phyloP scores from a whole-genome alignment of 306 rosid genomes.

The Potentilla sterilis region DNA sequence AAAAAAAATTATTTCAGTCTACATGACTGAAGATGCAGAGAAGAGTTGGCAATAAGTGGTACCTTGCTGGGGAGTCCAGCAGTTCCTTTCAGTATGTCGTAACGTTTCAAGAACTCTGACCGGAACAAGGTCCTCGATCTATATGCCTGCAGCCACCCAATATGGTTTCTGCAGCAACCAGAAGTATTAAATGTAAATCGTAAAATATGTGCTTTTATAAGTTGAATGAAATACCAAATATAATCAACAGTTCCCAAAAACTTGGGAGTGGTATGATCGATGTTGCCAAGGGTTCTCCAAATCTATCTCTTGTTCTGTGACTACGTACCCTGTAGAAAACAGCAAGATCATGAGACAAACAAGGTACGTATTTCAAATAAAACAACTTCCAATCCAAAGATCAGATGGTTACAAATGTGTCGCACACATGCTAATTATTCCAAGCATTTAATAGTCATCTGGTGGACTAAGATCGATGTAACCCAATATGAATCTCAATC shows the following conservation, averaged over 20 bases:
- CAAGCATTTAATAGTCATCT: background rate
- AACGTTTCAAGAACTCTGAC: conserved; percentile 85
- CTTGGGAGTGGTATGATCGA: conserved; percentile 87
- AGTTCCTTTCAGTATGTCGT: conserved; percentile 55
- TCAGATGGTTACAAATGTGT: background rate
- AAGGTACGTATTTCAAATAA: background rate
- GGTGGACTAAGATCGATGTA: background rate
- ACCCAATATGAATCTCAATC: conserved; percentile 1
- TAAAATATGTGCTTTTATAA: conserved; percentile 4
- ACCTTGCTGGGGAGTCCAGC: conserved; percentile 92
- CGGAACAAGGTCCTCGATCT: conserved; percentile 61
- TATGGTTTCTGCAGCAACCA: conserved; percentile 23
- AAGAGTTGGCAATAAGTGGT: background rate
- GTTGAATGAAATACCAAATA: conserved; percentile 61
- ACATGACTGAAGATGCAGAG: background rate
- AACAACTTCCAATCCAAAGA: background rate
- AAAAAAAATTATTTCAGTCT: background rate
- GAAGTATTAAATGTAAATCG: conserved; percentile 12
- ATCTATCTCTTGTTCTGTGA: conserved; percentile 61
- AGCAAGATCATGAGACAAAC: background rate
- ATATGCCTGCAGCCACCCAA: conserved; percentile 63
- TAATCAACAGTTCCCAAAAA: conserved; percentile 97
- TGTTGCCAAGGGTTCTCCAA: conserved; percentile 90
- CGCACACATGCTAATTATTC: background rate
- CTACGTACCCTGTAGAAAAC: conserved; percentile 53